Evolutionary conservation across 169 alveolate species (phyloP).

Genomic region (Plasmodium inui): DNA sequence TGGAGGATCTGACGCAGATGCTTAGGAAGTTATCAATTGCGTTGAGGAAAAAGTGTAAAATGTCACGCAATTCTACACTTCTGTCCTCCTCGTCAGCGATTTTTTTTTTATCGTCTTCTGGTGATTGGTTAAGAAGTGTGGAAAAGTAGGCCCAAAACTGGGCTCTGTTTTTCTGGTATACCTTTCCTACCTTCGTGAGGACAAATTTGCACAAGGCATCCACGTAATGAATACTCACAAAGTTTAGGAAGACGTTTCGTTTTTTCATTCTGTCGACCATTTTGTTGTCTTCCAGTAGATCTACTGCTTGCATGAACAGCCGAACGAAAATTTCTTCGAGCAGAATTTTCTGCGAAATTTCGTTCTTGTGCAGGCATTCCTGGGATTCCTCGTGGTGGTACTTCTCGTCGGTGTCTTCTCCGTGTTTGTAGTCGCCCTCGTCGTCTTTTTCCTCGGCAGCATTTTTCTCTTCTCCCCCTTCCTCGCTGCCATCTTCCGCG

Average conservation of each 20-base stretch:
- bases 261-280: constrained; percentile 30
- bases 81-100: not conserved
- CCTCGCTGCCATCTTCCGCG: not conserved
- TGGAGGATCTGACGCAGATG: constrained; percentile 59
- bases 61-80: constrained; percentile 29
- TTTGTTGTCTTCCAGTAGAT: constrained; percentile 58
- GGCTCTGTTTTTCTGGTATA: constrained; percentile 34
- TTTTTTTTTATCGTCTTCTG: constrained; percentile 26
- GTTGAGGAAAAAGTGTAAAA: constrained; percentile 41
- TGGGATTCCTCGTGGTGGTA: constrained; percentile 10
- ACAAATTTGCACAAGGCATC: constrained; percentile 36
- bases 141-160: constrained; percentile 43
- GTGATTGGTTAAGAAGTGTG: constrained; percentile 1
- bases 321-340: constrained; percentile 65
- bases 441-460: not conserved
- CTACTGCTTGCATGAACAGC: constrained; percentile 40
- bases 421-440: not conserved
- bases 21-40: constrained; percentile 65
- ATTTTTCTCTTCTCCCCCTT: not conserved
- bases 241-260: constrained; percentile 29
- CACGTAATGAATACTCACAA: constrained; percentile 66
- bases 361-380: constrained; percentile 62
- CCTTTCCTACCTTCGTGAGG: constrained; percentile 25
- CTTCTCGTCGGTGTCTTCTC: not conserved
- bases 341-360: constrained; percentile 51